Conservation (phyloP, 2,329 filamentous ascomycete genomes). For the Fusarium tricinctum region DNA sequence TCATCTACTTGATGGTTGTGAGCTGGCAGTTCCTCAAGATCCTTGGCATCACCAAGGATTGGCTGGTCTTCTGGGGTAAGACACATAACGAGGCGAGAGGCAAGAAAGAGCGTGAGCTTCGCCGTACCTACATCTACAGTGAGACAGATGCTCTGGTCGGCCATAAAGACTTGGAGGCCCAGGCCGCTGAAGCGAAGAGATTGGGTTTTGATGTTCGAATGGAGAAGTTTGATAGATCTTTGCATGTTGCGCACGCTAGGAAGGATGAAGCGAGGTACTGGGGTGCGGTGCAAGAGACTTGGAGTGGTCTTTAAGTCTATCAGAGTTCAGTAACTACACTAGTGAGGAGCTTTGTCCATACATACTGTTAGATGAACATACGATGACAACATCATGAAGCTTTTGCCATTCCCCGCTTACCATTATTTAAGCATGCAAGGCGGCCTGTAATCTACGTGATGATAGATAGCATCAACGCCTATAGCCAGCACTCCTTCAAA, state of each 20-base stretch:
- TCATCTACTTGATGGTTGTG: conserved; percentile 1
- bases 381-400: too few species aligned
- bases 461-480: too few species aligned
- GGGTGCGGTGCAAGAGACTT: conserved; percentile 5
- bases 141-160: conserved; percentile 10
- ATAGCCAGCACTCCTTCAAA: too few species aligned
- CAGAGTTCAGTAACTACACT: background rate
- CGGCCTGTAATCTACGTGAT: too few species aligned
- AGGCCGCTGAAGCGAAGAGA: conserved; percentile 8
- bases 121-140: conserved; percentile 31
- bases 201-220: background rate
- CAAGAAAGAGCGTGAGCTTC: conserved; percentile 19
- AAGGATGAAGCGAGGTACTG: conserved; percentile 22
- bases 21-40: background rate
- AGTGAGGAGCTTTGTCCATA: too few species aligned
- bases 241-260: conserved; percentile 20
- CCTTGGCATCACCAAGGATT: conserved; percentile 4
- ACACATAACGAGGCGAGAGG: conserved; percentile 19
- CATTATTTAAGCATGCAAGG: too few species aligned
- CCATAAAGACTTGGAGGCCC: background rate
- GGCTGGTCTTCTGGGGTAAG: conserved; percentile 11
- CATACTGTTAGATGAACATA: too few species aligned
- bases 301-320: background rate
- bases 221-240: conserved; percentile 23
- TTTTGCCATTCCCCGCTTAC: too few species aligned